These are phyloP conservation scores for Fusarium scirpi DNA, from an alignment of 2,329 filamentous ascomycete species.

Conservation along the genomic window DNA sequence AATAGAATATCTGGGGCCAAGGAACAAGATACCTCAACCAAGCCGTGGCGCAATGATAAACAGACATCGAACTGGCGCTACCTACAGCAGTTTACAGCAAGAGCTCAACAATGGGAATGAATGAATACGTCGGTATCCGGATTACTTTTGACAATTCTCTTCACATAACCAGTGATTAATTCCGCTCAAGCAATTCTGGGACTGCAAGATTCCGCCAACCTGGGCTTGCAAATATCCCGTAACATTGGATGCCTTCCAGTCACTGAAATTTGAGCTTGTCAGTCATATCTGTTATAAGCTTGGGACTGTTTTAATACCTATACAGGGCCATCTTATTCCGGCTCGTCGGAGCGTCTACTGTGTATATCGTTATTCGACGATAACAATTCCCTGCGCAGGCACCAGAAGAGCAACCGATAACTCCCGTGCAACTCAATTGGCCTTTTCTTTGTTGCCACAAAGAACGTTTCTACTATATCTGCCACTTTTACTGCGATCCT, in stretches of 20 bases:
- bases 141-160: background rate
- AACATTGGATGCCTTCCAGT: background rate
- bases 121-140: background rate
- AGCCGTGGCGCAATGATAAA: background rate
- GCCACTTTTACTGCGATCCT: slow-evolving; percentile 9
- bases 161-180: background rate
- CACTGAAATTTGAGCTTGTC: background rate
- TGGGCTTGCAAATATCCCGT: background rate
- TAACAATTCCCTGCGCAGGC: background rate
- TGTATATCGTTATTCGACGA: background rate
- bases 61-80: background rate
- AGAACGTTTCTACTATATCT: background rate
- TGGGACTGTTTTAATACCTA: background rate
- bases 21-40: background rate
- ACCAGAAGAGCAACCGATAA: slow-evolving; percentile 14
- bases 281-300: background rate
- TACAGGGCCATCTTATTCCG: background rate
- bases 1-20: background rate
- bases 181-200: background rate
- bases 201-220: background rate
- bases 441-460: background rate
- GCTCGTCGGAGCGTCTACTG: background rate
- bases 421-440: slow-evolving; percentile 24
- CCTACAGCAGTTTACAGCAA: background rate
- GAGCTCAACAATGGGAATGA: background rate